Conservation (phyloP, 371 early-diverging fungal genomes). For the Astathelohania contejeani region DNA sequence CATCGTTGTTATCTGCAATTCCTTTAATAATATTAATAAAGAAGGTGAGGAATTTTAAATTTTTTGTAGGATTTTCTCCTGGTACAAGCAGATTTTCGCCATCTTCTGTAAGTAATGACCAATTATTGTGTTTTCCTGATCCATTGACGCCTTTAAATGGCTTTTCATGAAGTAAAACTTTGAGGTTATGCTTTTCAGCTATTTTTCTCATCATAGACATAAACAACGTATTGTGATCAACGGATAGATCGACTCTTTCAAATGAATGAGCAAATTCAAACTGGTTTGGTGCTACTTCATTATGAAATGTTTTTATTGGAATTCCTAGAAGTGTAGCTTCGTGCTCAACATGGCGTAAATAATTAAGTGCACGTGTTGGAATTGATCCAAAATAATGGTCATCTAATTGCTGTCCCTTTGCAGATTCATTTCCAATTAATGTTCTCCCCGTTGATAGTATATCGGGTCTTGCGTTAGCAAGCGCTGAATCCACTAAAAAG, state of each 20-base stretch:
- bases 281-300: constrained; percentile 93
- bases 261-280: constrained; percentile 88
- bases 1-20: constrained; percentile 67
- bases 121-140: constrained; percentile 92
- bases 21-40: constrained; percentile 70
- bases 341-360: constrained; percentile 72
- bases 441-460: constrained; percentile 82
- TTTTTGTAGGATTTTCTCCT: constrained; percentile 70
- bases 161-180: constrained; percentile 89
- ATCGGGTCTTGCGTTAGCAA: constrained; percentile 76
- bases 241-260: constrained; percentile 75
- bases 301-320: constrained; percentile 90
- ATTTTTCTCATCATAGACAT: constrained; percentile 86
- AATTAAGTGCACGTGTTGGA: constrained; percentile 70
- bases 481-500: constrained; percentile 75
- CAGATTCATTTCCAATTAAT: constrained; percentile 65
- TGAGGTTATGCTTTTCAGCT: constrained; percentile 79
- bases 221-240: constrained; percentile 89
- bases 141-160: constrained; percentile 93
- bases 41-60: constrained; percentile 79
- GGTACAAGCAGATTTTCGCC: constrained; percentile 87
- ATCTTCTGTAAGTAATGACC: constrained; percentile 74
- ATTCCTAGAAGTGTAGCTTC: constrained; percentile 78
- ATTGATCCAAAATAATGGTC: constrained; percentile 94
- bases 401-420: constrained; percentile 87